Base-by-base conservation (phyloP, 345 rosid genomes). In the Abelmoschus esculentus region DNA sequence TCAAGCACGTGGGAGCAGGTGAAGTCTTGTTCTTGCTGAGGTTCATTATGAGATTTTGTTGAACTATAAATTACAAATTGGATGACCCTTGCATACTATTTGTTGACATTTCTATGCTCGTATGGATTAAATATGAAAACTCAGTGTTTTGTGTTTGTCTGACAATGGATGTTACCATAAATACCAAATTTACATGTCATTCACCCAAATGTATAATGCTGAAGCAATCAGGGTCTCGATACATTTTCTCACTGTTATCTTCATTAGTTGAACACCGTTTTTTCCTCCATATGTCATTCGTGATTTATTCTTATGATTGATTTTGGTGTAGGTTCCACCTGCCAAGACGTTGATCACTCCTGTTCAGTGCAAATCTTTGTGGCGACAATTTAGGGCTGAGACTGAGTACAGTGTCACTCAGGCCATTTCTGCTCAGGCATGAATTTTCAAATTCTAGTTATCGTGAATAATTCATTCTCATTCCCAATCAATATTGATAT, bases 1-100 rank as follows among this genome's bases (percentile, higher is more conserved):
- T 92, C 99, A 65, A 92, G 96, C 85, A 83, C 86, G 60, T 96
- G 98, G 98, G 91, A 90, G 76, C 84, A 92, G 96, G 99, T 96
- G 74, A 74, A 61, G 70, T 71, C 72, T 19, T 77, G 6, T 72
- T 68, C 14, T 34, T 67, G 52, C 68, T 67, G 46, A 46, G n/a
- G 40, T 54, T 61, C 65, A 18, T 54, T 18, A 40, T 52, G 50
- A 65, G 57, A 78, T 11, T 42, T 38, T 13, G 44, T 28, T 17
- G 8, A 3, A 54, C 29, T 42, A 42, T 42, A 42, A 3, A 1
- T 38, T 38, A 38, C 42, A 19, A 54, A 19, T 29, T 19, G 28
- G 5, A 17, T 19, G 29, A 54, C 5, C 29, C 9, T 19, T 54
- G 29, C 59, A 54, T 54, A 5, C 54, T 49, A 4, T 49, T 49